Evolutionary conservation across 805 yeast genomes (phyloP).

Genomic region (Saturnispora quitensis): DNA sequence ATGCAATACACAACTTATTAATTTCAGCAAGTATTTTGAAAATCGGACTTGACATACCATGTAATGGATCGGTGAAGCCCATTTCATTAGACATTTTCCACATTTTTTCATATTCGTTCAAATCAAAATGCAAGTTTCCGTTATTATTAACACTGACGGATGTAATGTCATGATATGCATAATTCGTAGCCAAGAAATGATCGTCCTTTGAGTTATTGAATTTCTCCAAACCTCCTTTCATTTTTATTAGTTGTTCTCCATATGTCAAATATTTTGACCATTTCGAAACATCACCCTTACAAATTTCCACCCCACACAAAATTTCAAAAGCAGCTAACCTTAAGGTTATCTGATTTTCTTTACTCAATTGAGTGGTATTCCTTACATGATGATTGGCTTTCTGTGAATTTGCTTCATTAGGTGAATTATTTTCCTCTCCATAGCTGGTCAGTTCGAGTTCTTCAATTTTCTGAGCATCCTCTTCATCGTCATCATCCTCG

Average conservation of each 20-base stretch:
- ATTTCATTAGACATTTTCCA: constrained; percentile 31
- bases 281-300: constrained; percentile 69
- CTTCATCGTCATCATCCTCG: constrained; percentile 2
- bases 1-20: constrained; percentile 42
- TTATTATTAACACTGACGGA: constrained; percentile 51
- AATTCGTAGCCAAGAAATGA: constrained; percentile 67
- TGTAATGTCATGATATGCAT: constrained; percentile 72
- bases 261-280: constrained; percentile 62
- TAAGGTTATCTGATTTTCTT: constrained; percentile 29
- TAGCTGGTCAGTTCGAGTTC: background rate
- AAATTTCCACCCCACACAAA: constrained; percentile 71
- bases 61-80: constrained; percentile 54
- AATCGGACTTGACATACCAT: constrained; percentile 65
- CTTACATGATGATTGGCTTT: constrained; percentile 21
- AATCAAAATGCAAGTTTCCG: constrained; percentile 57
- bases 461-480: constrained; percentile 17
- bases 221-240: constrained; percentile 51
- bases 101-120: constrained; percentile 48
- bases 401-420: constrained; percentile 15
- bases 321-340: constrained; percentile 60
- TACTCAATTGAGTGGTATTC: constrained; percentile 15
- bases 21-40: constrained; percentile 61
- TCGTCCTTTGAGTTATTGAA: constrained; percentile 48
- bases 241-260: constrained; percentile 54
- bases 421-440: background rate